These are phyloP conservation scores for Eragrostis curvula DNA, from an alignment of 176 grass and related monocot species.

Conservation along the genomic window DNA sequence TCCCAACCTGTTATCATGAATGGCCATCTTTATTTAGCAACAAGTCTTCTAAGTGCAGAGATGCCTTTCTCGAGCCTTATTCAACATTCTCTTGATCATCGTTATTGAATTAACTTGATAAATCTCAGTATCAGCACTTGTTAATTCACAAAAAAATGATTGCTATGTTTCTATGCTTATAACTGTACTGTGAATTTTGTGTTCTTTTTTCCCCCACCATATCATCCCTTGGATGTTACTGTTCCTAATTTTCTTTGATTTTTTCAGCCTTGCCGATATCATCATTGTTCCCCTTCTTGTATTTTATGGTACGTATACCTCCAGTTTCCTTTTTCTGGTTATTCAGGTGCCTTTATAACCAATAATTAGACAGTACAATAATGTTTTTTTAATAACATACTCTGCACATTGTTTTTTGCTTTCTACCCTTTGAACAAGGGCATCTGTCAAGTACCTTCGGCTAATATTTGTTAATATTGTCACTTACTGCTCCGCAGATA, in stretches of 20 bases:
- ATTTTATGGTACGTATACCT: conserved; percentile 75
- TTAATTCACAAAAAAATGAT: neutral
- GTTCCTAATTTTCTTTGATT: conserved; percentile 28
- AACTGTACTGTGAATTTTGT: neutral
- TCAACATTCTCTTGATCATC: neutral
- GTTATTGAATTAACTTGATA: neutral
- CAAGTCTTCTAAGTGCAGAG: too few relatives aligned
- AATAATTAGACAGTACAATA: neutral
- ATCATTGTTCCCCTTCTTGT: conserved; percentile 73
- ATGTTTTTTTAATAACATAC: neutral
- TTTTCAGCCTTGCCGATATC: conserved; percentile 67
- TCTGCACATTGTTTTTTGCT: neutral
- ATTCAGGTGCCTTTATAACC: neutral
- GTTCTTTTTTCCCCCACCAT: neutral
- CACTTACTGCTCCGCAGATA: conserved; percentile 55
- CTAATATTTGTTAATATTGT: conserved; percentile 5
- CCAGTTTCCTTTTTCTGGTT: neutral
- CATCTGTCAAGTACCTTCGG: conserved; percentile 5
- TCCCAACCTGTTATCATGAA: neutral
- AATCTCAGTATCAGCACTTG: neutral
- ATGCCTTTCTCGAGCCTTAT: neutral
- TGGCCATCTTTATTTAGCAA: too few relatives aligned
- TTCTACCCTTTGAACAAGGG: neutral
- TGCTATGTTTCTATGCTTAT: neutral
- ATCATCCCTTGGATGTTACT: neutral